Evolutionary conservation across 1,139 yeast genomes (phyloP).

Genomic region (Protomyces lactucae-debilis): DNA sequence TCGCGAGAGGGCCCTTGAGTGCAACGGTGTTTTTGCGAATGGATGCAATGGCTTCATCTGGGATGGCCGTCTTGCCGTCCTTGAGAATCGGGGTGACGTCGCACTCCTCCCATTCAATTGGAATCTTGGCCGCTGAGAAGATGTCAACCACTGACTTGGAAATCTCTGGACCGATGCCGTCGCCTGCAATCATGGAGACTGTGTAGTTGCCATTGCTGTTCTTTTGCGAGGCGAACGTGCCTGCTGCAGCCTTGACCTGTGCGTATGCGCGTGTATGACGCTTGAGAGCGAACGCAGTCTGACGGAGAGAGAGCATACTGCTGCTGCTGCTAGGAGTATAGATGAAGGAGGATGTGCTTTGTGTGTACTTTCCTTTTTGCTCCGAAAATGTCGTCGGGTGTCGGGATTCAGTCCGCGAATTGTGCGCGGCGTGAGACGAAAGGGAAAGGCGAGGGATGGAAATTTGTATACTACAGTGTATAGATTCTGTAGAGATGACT

Average conservation of each 20-base stretch:
- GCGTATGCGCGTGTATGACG: conserved; percentile 10
- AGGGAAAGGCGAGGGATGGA: background rate
- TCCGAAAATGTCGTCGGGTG: background rate
- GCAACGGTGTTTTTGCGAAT: conserved; percentile 92
- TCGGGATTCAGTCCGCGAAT: background rate
- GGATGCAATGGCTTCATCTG: conserved; percentile 84
- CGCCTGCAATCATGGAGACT: conserved; percentile 96
- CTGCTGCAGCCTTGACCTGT: conserved; percentile 41
- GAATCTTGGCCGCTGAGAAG: conserved; percentile 59
- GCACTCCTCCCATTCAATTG: conserved; percentile 94
- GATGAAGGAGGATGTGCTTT: background rate
- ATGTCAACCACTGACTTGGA: conserved; percentile 42
- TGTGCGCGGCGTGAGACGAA: background rate
- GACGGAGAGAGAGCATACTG: background rate
- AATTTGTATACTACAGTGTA: no score
- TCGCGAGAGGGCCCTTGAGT: conserved; percentile 94
- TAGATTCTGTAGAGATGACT: background rate
- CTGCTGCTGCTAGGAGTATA: background rate
- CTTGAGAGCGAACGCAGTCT: background rate
- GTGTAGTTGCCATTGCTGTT: conserved; percentile 58
- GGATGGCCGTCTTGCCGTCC: conserved; percentile 91
- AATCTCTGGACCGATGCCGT: conserved; percentile 91
- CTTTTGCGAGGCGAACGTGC: conserved; percentile 55
- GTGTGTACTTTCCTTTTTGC: background rate
- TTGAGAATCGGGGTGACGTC: conserved; percentile 91